Evolutionary conservation across 495 filamentous ascomycete species (phyloP), one percentile per base, ranked within the genome.

Genomic region (Penicillium angulare): DNA sequence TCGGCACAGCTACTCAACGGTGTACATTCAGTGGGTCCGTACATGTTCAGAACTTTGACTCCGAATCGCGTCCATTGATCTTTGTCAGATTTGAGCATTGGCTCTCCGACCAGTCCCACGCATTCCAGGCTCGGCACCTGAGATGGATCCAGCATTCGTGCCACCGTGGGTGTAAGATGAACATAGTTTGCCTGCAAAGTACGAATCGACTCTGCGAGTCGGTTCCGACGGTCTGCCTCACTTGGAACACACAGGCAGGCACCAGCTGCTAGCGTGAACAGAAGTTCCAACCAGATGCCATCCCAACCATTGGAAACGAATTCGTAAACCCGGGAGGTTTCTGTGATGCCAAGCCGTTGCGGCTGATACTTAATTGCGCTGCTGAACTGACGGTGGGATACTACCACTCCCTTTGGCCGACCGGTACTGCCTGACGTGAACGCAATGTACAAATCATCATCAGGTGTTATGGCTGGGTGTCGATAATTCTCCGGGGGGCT

Each of bases 401-500:
- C 77, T 33, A 86, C 75, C 47, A 86, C 87, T 3, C 88, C 89
- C 56, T 93, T 93, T 0, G 89, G 89, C 0, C 76, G 81, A 3
- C 88, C 88, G 0, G 88, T 91, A 13, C 85, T 88, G n/a, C 89
- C 89, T 1, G 85, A 89, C 0, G 89, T 93, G 65, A 89, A 93
- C 1, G 90, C 55, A 20, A 56, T 41, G 36, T 29, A 66, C 18
- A 41, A 31, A 0, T 23, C 48, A 38, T 44, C 29, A 65, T 16
- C 5, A 4, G 24, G 13, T 17, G n/a, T 31, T 2, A 31, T 12
- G 27, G 27, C 18, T 41, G 38, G 38, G 15, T 21, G 38, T n/a
- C n/a, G n/a, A n/a, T n/a, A n/a, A n/a, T n/a, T n/a, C 10, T 22
- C 3, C 13, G 4, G 38, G 7, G 12, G 7, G 16, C 17, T 10